These are phyloP conservation scores for Pythium sp. DNA, from an alignment of 352 stramenopile genomes.

Conservation along the genomic window DNA sequence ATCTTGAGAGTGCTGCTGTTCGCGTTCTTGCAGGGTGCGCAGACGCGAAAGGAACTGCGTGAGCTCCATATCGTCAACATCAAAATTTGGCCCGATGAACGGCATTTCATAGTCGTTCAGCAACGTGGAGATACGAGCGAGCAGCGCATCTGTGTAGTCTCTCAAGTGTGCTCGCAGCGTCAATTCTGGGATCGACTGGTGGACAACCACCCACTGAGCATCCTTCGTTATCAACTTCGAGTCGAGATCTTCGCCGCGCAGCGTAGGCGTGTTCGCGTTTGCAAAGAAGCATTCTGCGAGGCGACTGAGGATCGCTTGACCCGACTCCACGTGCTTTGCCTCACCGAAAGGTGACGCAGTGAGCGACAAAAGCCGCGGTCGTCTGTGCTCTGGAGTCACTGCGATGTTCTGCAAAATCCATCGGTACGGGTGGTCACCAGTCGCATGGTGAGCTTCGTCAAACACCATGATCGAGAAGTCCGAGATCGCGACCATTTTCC, in stretches of 20 bases:
- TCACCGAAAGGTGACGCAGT: constrained; percentile 77
- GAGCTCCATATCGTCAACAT: constrained; percentile 48
- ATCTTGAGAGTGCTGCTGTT: constrained; percentile 4
- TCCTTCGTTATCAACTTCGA: constrained; percentile 52
- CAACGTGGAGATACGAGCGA: constrained; percentile 23
- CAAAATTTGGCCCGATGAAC: constrained; percentile 45
- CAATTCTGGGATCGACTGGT: constrained; percentile 31
- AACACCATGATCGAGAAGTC: constrained; percentile 77
- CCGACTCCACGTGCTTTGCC: constrained; percentile 31
- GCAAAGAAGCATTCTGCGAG: constrained; percentile 48
- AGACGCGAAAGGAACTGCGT: constrained; percentile 51
- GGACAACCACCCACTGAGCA: constrained; percentile 53
- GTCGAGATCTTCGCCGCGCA: constrained; percentile 43
- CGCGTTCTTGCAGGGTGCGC: constrained; percentile 20
- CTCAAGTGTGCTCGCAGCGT: constrained; percentile 42
- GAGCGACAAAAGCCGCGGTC: constrained; percentile 59
- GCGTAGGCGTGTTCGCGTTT: constrained; percentile 59
- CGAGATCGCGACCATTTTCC: constrained; percentile 30
- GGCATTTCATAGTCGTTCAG: constrained; percentile 30
- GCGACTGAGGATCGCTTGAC: constrained; percentile 33
- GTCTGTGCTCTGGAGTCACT: constrained; percentile 17
- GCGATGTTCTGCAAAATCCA: constrained; percentile 47
- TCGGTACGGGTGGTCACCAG: constrained; percentile 57
- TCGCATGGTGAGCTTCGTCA: constrained; percentile 79
- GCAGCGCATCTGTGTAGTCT: constrained; percentile 44